Evolutionary conservation across 768 basidiomycete genomes (phyloP).

Genomic region (Suillus placidus): DNA sequence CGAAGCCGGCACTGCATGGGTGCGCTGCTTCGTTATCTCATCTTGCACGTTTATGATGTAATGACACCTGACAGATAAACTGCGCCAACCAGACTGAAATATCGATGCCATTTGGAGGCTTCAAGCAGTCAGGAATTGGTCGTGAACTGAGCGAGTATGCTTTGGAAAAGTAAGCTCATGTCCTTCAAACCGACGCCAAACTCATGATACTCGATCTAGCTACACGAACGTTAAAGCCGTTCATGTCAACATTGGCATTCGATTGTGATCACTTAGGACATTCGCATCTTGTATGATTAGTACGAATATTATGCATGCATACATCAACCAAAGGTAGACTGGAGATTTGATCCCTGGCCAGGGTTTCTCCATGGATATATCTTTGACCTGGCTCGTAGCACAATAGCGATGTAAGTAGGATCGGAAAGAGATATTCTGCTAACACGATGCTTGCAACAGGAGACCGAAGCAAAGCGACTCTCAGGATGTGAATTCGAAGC

Average conservation of each 20-base stretch:
- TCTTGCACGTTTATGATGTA: not conserved
- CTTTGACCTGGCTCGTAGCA: no score
- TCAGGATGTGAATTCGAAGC: no score
- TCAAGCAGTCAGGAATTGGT: conserved; percentile 74
- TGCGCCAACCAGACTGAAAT: conserved; percentile 46
- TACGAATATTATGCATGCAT: not conserved
- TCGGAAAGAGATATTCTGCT: no score
- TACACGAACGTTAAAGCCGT: conserved; percentile 64
- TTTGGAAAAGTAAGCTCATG: conserved; percentile 42
- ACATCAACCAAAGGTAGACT: no score
- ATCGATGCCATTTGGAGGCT: conserved; percentile 68
- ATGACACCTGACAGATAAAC: conserved; percentile 40
- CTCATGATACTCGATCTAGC: conserved; percentile 27
- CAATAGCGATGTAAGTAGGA: no score
- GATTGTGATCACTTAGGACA: not conserved
- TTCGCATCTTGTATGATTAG: not conserved
- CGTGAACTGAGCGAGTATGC: conserved; percentile 74
- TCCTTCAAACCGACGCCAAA: not conserved
- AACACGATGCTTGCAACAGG: not conserved
- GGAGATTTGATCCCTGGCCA: no score
- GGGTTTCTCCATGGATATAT: no score
- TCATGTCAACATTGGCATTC: conserved; percentile 50
- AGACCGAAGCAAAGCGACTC: no score
- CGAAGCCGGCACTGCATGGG: conserved; percentile 63
- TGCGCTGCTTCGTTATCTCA: conserved; percentile 22